Conservation (phyloP, 169 alveolate species). For the Eimeria maxima region DNA sequence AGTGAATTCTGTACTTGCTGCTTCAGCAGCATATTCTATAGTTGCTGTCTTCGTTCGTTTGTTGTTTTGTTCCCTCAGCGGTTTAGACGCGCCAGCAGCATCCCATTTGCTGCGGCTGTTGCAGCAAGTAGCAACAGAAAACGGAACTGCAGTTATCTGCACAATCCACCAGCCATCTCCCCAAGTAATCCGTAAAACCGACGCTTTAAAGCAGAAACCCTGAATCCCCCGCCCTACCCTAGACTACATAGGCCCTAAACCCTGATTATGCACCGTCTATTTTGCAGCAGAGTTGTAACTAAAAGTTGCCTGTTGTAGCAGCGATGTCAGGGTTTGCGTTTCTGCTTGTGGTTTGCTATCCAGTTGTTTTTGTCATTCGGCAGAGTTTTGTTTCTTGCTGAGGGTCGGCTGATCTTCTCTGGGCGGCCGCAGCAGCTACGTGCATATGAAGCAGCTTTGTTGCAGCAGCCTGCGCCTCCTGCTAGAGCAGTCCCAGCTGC, state of each 20-base stretch:
- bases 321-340: not conserved
- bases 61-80: conserved; percentile 80
- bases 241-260: not conserved
- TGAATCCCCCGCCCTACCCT: no score
- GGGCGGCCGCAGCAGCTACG: conserved; percentile 88
- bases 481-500: not conserved
- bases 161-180: conserved; percentile 89
- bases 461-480: not conserved
- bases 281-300: not conserved
- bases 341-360: not conserved
- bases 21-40: no score
- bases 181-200: not conserved
- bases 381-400: conserved; percentile 85
- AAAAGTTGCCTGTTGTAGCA: no score
- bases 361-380: conserved; percentile 89
- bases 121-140: conserved; percentile 79
- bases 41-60: not conserved
- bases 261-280: not conserved
- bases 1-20: not conserved
- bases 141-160: conserved; percentile 86
- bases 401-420: conserved; percentile 89
- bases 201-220: no score
- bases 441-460: conserved; percentile 19
- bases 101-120: conserved; percentile 85
- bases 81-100: conserved; percentile 92